Percentiles rank a stretch among this genome's conserved stretches.
Evolutionary conservation across 208 protist species (phyloP).

Genomic region (Angomonas ambiguus): DNA sequence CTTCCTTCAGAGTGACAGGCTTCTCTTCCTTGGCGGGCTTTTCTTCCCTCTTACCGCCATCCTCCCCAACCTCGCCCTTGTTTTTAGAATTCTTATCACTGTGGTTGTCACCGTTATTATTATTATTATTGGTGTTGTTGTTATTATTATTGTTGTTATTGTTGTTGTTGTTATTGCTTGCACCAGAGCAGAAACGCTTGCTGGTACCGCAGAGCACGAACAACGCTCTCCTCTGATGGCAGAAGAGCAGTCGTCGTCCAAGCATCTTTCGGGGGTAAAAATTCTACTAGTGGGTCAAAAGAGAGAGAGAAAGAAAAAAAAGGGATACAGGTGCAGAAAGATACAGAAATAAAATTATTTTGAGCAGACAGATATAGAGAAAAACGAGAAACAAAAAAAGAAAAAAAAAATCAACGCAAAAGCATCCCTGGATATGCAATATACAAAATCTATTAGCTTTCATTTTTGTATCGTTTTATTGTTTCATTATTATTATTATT

Average conservation of each 20-base stretch:
- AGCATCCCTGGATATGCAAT: too few relatives aligned
- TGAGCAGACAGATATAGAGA: too few relatives aligned
- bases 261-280: constrained; percentile 14
- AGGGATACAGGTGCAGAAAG: not conserved
- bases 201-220: not conserved
- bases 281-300: constrained; percentile 17
- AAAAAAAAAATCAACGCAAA: too few relatives aligned
- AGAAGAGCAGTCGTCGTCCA: not conserved
- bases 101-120: not conserved
- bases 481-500: constrained; percentile 7
- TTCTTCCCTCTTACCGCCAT: not conserved
- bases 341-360: not conserved
- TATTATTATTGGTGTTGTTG: not conserved
- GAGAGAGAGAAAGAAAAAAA: constrained; percentile 12
- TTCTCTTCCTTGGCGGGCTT: not conserved
- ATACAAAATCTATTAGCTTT: too few relatives aligned
- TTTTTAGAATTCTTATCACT: constrained; percentile 6
- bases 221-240: not conserved
- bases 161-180: constrained; percentile 5
- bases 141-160: constrained; percentile 3
- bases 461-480: too few relatives aligned
- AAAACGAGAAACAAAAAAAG: too few relatives aligned
- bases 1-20: too few relatives aligned
- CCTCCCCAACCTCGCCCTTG: not conserved
- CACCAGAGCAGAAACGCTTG: not conserved